A percentile compares a stretch with the other conserved stretches of the same genome.
Evolutionary conservation across 352 stramenopile species (phyloP).

Genomic region (Phytophthora brassicae): DNA sequence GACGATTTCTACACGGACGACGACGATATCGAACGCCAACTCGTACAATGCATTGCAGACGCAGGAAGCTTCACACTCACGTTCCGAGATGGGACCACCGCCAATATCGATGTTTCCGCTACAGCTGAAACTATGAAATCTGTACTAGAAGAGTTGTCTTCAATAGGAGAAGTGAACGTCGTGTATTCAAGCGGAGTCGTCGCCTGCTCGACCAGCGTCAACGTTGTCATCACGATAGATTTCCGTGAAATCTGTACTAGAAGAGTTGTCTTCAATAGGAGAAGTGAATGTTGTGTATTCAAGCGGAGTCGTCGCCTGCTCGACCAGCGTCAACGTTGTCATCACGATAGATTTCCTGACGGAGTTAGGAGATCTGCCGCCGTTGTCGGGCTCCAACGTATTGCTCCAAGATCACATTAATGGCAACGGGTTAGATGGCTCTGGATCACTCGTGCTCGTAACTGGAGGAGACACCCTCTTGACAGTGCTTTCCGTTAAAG

Average conservation of each 20-base stretch:
- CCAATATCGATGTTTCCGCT: constrained; percentile 39
- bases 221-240: constrained; percentile 51
- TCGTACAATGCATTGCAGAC: constrained; percentile 62
- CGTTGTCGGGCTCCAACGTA: constrained; percentile 38
- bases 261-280: constrained; percentile 45
- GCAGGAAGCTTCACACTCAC: constrained; percentile 62
- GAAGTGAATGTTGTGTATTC: constrained; percentile 49
- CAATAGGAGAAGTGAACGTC: constrained; percentile 46
- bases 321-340: constrained; percentile 35
- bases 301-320: constrained; percentile 40
- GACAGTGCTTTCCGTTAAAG: constrained; percentile 51
- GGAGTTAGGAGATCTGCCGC: constrained; percentile 58
- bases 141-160: constrained; percentile 51
- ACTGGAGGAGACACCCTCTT: constrained; percentile 36
- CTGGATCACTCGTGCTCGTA: constrained; percentile 46
- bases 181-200: constrained; percentile 33
- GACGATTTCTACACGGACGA: constrained; percentile 71
- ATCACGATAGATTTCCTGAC: constrained; percentile 65
- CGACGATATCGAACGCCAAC: constrained; percentile 58
- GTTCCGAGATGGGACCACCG: constrained; percentile 66
- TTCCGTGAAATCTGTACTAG: constrained; percentile 51
- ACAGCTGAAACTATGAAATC: constrained; percentile 37
- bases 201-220: constrained; percentile 44
- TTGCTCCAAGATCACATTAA: constrained; percentile 53
- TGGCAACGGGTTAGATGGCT: constrained; percentile 55